Base-by-base conservation (phyloP, 805 yeast genomes). In the Yamadazyma paraphyllophila region DNA sequence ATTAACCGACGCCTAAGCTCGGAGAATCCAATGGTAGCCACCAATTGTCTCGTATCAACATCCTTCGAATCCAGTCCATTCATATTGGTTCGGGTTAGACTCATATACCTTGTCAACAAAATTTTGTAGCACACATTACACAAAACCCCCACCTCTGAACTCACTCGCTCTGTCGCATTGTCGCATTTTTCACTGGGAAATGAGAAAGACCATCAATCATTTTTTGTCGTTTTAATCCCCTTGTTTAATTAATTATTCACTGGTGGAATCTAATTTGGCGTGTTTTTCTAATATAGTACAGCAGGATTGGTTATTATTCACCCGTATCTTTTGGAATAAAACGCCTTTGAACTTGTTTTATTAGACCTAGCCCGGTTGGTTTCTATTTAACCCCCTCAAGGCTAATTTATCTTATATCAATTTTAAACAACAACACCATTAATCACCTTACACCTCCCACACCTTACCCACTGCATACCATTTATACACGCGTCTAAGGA, bases 181-280 rank as follows among this genome's bases (percentile, higher is more conserved):
- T 13, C 30, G 16, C 25, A 31, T 39, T 42, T 42, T 36, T 42
- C 45, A 27, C 17, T 36, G 30, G 30, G 33, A 42, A 42, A 27
- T 40, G 43, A 40, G 43, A 40, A 40, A 35, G 35, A 29, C 24
- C 45, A 29, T 42, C 36, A 26, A 42, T 42, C 45, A 34, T 37
- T 43, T 43, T 43, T 43, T 43, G 46, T 43, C 46, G 37, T 31
- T 42, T 39, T 16, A 35, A 43, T 36, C 46, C 46, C 46, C 41
- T 36, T 41, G 31, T 25, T 41, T 34, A 34, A 41, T 41, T 26
- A 7, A 32, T 11, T 10, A 20, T 33, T 12, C 11, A n/a, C 32
- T 34, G 13, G 34, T 20, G 44, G 30, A 36, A 41, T 32, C 36
- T 31, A 12, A 27, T 30, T 14, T 20, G 41, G 27, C 31, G 36